phyloP scores from a whole-genome alignment of 164 flowering plant species.

The Pachysandra terminalis region DNA sequence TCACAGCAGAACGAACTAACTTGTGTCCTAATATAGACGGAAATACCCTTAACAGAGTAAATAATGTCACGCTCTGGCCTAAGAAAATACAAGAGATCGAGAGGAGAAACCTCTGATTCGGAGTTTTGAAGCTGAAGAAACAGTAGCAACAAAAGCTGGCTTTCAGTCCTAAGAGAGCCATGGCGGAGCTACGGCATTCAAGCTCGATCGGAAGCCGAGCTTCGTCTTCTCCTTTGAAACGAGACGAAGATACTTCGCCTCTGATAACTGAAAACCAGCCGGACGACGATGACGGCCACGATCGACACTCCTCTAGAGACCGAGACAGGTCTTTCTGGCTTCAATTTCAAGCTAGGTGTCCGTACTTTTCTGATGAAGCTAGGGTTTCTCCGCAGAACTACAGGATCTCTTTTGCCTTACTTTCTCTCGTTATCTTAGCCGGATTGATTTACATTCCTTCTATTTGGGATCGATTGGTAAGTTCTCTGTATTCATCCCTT shows the following conservation, averaged over 20 bases:
- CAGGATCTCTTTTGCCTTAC: conserved; percentile 45
- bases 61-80: too few species aligned
- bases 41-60: too few species aligned
- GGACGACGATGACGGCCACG: conserved; percentile 33
- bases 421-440: conserved; percentile 33
- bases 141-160: neutral
- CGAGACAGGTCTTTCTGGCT: conserved; percentile 47
- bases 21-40: too few species aligned
- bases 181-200: conserved; percentile 94
- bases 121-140: too few species aligned
- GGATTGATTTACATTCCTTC: conserved; percentile 50
- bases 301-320: conserved; percentile 41
- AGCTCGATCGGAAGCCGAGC: conserved; percentile 66
- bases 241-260: conserved; percentile 58
- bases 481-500: conserved; percentile 6
- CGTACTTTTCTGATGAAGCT: conserved; percentile 44
- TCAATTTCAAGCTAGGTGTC: conserved; percentile 16
- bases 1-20: too few species aligned
- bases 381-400: conserved; percentile 40
- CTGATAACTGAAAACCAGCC: conserved; percentile 34
- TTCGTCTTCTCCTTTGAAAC: conserved; percentile 64
- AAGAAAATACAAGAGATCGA: neutral
- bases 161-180: conserved; percentile 54
- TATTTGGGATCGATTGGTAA: conserved; percentile 49
- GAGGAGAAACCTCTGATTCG: too few species aligned